phyloP scores from a whole-genome alignment of 2,329 filamentous ascomycete genomes.

The Beauveria sp. region DNA sequence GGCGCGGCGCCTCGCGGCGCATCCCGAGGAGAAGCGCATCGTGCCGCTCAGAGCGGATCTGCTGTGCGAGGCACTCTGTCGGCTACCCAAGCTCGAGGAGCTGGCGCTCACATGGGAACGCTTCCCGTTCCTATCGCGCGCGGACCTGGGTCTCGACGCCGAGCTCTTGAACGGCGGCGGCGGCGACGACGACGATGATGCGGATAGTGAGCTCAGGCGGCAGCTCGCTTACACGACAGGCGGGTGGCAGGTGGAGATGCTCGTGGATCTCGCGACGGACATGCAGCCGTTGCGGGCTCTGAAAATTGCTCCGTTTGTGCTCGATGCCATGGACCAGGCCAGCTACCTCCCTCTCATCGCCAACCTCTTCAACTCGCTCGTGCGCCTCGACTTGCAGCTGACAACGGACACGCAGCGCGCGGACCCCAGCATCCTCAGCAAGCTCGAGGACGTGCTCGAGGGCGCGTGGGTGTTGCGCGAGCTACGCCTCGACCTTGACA shows the following conservation, averaged over 20 bases:
- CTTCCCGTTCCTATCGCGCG: not conserved
- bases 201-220: not conserved
- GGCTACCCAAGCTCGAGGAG: not conserved
- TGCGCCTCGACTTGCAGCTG: not conserved
- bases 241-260: slow-evolving; percentile 1
- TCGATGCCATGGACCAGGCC: slow-evolving; percentile 5
- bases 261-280: slow-evolving; percentile 4
- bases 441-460: slow-evolving; percentile 2
- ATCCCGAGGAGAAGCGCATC: not conserved
- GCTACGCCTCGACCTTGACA: slow-evolving; percentile 1
- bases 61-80: not conserved
- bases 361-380: slow-evolving; percentile 7
- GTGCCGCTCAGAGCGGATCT: not conserved
- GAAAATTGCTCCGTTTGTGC: not conserved
- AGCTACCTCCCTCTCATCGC: slow-evolving; percentile 3
- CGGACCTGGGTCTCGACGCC: not conserved
- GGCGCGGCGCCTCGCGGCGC: not conserved
- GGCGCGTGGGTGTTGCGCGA: not conserved
- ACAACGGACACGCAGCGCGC: not conserved
- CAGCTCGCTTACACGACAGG: slow-evolving; percentile 2
- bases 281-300: not conserved
- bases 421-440: not conserved
- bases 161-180: not conserved
- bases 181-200: not conserved
- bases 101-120: slow-evolving; percentile 1